Conservation (phyloP, 2,329 filamentous ascomycete species). For the Coniochaeta ligniaria region DNA sequence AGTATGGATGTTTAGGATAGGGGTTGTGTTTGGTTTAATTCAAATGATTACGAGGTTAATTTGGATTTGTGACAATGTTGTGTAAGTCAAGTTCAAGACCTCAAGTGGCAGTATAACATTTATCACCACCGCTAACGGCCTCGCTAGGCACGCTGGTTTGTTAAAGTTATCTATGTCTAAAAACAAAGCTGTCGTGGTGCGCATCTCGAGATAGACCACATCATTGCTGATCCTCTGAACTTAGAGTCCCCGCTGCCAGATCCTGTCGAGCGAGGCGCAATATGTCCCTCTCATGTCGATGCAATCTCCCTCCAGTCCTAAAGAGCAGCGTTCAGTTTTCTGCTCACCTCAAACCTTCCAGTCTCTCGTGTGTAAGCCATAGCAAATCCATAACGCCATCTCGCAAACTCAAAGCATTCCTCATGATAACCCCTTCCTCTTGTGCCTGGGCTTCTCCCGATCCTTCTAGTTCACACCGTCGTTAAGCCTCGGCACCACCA, state of each 20-base stretch:
- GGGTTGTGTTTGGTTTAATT: too few species aligned
- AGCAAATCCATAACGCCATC: not conserved
- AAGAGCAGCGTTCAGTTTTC: not conserved
- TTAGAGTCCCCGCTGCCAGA: not conserved
- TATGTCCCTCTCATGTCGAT: not conserved
- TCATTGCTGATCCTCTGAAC: not conserved
- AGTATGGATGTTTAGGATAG: conserved; percentile 44
- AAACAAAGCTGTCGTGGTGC: not conserved
- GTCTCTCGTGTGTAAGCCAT: not conserved
- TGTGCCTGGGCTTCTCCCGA: not conserved
- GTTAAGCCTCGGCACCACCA: not conserved
- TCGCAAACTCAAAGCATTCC: not conserved
- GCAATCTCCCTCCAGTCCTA: not conserved
- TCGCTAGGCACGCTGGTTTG: not conserved
- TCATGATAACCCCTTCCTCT: not conserved
- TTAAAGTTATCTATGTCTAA: not conserved
- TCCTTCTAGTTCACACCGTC: not conserved
- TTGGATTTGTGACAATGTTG: too few species aligned
- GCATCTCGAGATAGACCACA: not conserved
- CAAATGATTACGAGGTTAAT: too few species aligned
- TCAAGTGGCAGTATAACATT: too few species aligned
- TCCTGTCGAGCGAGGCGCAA: not conserved
- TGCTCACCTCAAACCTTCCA: not conserved
- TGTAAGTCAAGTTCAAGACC: too few species aligned
- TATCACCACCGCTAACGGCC: not conserved